Base-by-base conservation (phyloP, 345 rosid genomes). In the Linum lewisii region DNA sequence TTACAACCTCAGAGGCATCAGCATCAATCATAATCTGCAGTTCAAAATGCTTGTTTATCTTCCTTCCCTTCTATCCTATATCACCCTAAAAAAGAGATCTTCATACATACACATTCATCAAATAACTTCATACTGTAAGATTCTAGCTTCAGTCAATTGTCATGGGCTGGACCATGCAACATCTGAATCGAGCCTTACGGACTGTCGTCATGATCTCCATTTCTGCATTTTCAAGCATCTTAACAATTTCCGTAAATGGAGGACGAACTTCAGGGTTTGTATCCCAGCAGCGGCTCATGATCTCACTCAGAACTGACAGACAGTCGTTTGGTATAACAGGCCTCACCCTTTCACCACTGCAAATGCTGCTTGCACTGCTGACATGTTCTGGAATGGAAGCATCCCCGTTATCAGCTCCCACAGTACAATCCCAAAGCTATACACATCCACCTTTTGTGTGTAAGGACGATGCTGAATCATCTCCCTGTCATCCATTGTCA, bases 391-490 rank as follows among this genome's bases (percentile, higher is more conserved):
- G 66, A 70, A 70, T 9, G 74, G 74, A 37, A 70, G 69, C 58
- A 60, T 18, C 19, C 74, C 74, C 0, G 74, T 70, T 19, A 70
- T 64, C 21, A 70, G 69, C 22, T 70, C 74, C 74, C 74, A 70
- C 2, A 70, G 58, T 16, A 70, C 74, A 25, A 70, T 70, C 21
- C 74, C 74, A 16, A 70, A 70, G 61, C 74, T 70, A 38, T 70
- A 70, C 10, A 70, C 74, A 25, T 70, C 74, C 45, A 70, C 74
- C 51, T 70, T 70, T 19, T 70, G 74, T 6, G 74, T 70, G 29
- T 70, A 70, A 1, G 69, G 74, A 53, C 74, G 60, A n/a, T 70
- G 74, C 58, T 70, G 74, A 19, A 70, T 70, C 74, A 70, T 70
- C 69, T 70, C 74, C 36, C 74, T 70, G 62, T 42, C n/a, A n/a